phyloP scores from a whole-genome alignment of 1,139 yeast species.

The Oligophagozyma castellii region DNA sequence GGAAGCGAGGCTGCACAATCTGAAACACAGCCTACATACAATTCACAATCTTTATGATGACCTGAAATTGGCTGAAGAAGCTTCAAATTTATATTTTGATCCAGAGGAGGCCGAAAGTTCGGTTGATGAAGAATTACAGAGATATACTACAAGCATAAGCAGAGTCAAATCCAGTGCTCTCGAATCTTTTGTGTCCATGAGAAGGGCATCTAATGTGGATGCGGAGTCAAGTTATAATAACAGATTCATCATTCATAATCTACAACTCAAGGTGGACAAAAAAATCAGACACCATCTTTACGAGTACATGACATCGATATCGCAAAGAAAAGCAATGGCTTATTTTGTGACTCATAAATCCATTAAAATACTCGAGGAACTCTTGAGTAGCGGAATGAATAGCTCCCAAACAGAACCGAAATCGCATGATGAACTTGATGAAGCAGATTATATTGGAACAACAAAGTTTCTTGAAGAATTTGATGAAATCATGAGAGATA shows the following conservation, averaged over 20 bases:
- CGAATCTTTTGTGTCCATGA: constrained; percentile 25
- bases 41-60: constrained; percentile 25
- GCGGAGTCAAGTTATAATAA: constrained; percentile 43
- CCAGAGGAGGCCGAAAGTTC: constrained; percentile 6
- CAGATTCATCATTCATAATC: constrained; percentile 63
- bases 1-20: constrained; percentile 25
- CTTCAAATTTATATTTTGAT: constrained; percentile 17
- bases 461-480: constrained; percentile 30
- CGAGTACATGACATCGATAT: constrained; percentile 44
- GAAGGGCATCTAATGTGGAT: constrained; percentile 25
- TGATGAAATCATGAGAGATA: constrained; percentile 36
- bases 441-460: constrained; percentile 11
- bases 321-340: constrained; percentile 42
- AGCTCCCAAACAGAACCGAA: constrained; percentile 10
- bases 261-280: constrained; percentile 63
- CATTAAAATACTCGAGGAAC: constrained; percentile 47
- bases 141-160: constrained; percentile 1
- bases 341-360: constrained; percentile 64
- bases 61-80: constrained; percentile 20
- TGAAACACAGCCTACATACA: constrained; percentile 28
- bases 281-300: constrained; percentile 43
- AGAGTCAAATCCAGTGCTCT: constrained; percentile 17
- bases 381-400: constrained; percentile 23
- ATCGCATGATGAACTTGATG: background rate
- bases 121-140: background rate